These are phyloP conservation scores for Paxillus involutus DNA, from an alignment of 768 basidiomycete genomes.

Conservation along the genomic window DNA sequence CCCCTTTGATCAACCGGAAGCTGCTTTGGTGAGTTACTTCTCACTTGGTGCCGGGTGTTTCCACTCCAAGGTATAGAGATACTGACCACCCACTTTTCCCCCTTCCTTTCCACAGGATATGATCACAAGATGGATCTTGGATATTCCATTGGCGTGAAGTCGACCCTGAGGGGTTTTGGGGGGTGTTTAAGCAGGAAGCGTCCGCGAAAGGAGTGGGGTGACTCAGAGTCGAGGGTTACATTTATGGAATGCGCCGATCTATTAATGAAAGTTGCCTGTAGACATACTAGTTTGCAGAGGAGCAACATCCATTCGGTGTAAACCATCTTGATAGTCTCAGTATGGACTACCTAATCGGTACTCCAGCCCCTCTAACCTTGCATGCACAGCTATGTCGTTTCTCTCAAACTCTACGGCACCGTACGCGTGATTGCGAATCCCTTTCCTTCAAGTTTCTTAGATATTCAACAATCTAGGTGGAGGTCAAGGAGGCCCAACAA, in stretches of 20 bases:
- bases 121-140: slow-evolving; percentile 57
- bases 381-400: slow-evolving; percentile 99
- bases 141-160: slow-evolving; percentile 43
- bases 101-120: slow-evolving; percentile 43
- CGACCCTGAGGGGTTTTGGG: background rate
- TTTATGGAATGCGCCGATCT: too few relatives aligned
- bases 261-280: too few relatives aligned
- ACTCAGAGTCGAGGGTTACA: too few relatives aligned
- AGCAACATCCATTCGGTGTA: too few relatives aligned
- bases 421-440: slow-evolving; percentile 96
- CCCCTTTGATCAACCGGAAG: slow-evolving; percentile 87
- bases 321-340: slow-evolving; percentile 60
- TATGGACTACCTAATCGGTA: slow-evolving; percentile 93
- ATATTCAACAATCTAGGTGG: too few relatives aligned
- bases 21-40: slow-evolving; percentile 59
- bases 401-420: slow-evolving; percentile 93
- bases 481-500: too few relatives aligned
- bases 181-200: background rate
- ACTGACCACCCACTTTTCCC: background rate
- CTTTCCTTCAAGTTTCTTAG: too few relatives aligned
- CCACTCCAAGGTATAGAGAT: background rate
- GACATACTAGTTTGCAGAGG: too few relatives aligned
- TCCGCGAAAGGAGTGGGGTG: too few relatives aligned
- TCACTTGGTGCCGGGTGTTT: background rate
- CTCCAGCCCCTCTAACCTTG: slow-evolving; percentile 96